These are phyloP conservation scores for Rhizophora apiculata DNA, from an alignment of 345 rosid species.

Conservation along the genomic window DNA sequence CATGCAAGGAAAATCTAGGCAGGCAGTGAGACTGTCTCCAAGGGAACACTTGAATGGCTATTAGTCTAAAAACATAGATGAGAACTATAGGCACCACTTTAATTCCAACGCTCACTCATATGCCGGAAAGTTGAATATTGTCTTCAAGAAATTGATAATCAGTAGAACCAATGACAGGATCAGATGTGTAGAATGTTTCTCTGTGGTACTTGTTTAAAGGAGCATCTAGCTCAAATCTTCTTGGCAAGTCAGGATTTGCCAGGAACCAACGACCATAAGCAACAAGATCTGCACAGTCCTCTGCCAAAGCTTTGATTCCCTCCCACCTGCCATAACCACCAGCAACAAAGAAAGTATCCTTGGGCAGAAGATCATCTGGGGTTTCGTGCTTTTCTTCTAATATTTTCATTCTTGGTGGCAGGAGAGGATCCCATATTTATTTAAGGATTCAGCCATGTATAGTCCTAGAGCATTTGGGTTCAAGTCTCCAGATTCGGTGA, in stretches of 20 bases:
- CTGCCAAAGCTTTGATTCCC: not conserved
- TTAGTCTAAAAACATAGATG: no score
- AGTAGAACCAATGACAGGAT: not conserved
- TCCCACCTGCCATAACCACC: not conserved
- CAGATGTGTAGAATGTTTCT: not conserved
- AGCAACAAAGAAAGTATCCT: not conserved
- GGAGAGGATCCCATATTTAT: conserved; percentile 52
- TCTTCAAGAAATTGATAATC: not conserved
- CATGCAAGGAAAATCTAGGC: no score
- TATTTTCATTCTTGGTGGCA: conserved; percentile 61
- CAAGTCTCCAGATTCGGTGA: conserved; percentile 55
- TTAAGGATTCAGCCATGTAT: conserved; percentile 58
- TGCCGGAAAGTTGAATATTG: no score
- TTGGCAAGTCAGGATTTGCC: not conserved
- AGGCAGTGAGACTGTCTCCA: no score
- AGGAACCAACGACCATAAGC: not conserved
- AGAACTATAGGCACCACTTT: no score
- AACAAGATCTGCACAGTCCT: not conserved
- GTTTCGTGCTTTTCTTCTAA: no score
- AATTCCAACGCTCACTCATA: no score
- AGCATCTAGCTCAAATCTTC: not conserved
- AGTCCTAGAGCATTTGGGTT: conserved; percentile 56
- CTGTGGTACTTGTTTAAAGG: not conserved
- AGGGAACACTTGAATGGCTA: no score
- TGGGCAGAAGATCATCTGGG: not conserved